Evolutionary conservation across 1,284 basidiomycete species (phyloP), one percentile per base, ranked within the genome.

Genomic region (Marasmius fiardii): DNA sequence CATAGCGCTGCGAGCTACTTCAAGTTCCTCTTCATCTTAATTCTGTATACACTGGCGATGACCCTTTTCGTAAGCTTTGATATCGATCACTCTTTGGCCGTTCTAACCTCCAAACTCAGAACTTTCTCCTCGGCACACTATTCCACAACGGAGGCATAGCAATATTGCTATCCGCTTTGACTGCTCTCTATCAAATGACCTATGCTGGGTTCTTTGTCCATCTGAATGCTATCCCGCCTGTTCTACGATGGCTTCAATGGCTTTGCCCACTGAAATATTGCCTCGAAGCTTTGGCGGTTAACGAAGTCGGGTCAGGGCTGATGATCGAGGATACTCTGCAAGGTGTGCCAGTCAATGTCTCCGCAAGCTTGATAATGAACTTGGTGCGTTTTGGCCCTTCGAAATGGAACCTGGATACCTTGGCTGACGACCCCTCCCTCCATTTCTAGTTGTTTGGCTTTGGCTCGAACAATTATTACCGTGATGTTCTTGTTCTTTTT

Each of bases 181-280:
- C 82, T 7, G 86, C 86, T 24, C 76, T 94, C 11, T 92, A 88
- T 70, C 85, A 92, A 66, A 92, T 90, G 87, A 92, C 90, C 0
- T 92, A 82, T 64, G 90, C 90, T 1, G 91, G 91, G 21, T 90
- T 91, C 74, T 90, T 96, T 68, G 90, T 94, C 49, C 90, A 95
- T 67, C 76, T 95, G 55, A 71, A 74, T 57, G 76, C 80, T 55
- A 94, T 95, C 58, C 92, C 92, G 1, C 88, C 88, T 1, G 90
- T 92, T 0, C 76, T 95, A 1, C 81, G 92, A 12, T 95, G 93
- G 92, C 73, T 95, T 47, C 88, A 94, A 65, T 96, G 90, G 88
- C 60, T 90, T 43, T 80, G 79, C 50, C 82, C 83, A 47, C 73
- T 85, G 43, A 85, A 93, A 70, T 94, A 87, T 67, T 78, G 79